Percentiles rank a stretch among this genome's conserved stretches.
These are phyloP conservation scores for Articulospora tetracladia DNA, from an alignment of 495 filamentous ascomycete genomes.

Conservation along the genomic window DNA sequence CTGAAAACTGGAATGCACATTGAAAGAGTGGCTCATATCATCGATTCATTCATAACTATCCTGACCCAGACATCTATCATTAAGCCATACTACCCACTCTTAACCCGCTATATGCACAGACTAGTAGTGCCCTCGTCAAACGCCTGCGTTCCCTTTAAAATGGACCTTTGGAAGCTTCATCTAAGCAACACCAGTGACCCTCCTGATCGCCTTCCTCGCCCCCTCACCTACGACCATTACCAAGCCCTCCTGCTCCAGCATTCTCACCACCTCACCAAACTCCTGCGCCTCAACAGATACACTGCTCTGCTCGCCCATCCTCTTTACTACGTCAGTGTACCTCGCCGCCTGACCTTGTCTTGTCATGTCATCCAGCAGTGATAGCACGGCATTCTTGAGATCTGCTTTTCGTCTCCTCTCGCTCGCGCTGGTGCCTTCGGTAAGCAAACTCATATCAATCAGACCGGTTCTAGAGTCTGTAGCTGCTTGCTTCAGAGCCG, in stretches of 20 bases:
- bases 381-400: conserved; percentile 74
- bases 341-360: conserved; percentile 64
- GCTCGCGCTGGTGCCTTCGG: conserved; percentile 81
- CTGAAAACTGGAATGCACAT: no score
- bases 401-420: conserved; percentile 79
- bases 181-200: conserved; percentile 55
- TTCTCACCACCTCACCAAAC: conserved; percentile 74
- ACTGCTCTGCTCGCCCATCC: conserved; percentile 71
- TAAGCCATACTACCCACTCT: neutral
- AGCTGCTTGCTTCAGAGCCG: conserved; percentile 93
- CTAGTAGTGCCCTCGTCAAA: neutral
- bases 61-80: neutral
- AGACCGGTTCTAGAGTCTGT: conserved; percentile 88
- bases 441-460: conserved; percentile 94
- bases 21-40: no score
- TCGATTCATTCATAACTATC: no score
- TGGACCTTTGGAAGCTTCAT: neutral
- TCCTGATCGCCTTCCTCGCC: conserved; percentile 73
- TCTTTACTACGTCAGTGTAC: conserved; percentile 70
- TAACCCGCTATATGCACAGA: neutral
- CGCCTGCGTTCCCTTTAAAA: neutral
- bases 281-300: conserved; percentile 69
- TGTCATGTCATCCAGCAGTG: conserved; percentile 74
- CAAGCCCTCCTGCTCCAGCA: conserved; percentile 78
- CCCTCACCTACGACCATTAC: conserved; percentile 85